Evolutionary conservation across 768 basidiomycete species (phyloP).

Genomic region (Lentinula lateritia): DNA sequence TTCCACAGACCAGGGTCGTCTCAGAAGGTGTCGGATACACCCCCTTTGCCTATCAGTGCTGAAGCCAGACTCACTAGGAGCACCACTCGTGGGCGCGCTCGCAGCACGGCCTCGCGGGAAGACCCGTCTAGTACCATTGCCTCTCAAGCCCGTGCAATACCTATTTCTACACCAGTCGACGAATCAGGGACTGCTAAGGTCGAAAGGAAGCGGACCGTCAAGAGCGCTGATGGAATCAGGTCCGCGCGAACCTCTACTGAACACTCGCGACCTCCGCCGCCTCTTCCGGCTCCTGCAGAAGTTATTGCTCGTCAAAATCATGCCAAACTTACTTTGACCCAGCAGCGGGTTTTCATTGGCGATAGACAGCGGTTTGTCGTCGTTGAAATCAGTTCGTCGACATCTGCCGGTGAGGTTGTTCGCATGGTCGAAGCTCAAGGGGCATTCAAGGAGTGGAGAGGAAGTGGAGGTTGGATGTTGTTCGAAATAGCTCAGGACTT

Average conservation of each 20-base stretch:
- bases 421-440: conserved; percentile 61
- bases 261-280: conserved; percentile 13
- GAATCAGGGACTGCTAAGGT: not conserved
- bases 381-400: conserved; percentile 63
- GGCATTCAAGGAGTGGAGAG: conserved; percentile 52
- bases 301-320: conserved; percentile 18
- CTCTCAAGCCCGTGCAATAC: not conserved
- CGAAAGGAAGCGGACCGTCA: conserved; percentile 5
- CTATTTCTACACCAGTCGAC: not conserved
- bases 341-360: conserved; percentile 74
- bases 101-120: conserved; percentile 8
- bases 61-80: conserved; percentile 29
- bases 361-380: conserved; percentile 72
- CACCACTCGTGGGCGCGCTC: conserved; percentile 24
- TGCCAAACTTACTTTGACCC: conserved; percentile 20
- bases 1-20: conserved; percentile 35
- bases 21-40: conserved; percentile 6
- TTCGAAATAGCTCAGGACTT: conserved; percentile 89
- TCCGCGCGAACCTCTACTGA: conserved; percentile 19
- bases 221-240: conserved; percentile 6
- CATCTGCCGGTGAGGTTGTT: conserved; percentile 71
- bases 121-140: not conserved
- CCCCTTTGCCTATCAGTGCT: conserved; percentile 26
- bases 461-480: conserved; percentile 78
- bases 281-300: conserved; percentile 29